Base-by-base conservation (phyloP, 2,329 filamentous ascomycete genomes). In the Talaromyces marneffei region DNA sequence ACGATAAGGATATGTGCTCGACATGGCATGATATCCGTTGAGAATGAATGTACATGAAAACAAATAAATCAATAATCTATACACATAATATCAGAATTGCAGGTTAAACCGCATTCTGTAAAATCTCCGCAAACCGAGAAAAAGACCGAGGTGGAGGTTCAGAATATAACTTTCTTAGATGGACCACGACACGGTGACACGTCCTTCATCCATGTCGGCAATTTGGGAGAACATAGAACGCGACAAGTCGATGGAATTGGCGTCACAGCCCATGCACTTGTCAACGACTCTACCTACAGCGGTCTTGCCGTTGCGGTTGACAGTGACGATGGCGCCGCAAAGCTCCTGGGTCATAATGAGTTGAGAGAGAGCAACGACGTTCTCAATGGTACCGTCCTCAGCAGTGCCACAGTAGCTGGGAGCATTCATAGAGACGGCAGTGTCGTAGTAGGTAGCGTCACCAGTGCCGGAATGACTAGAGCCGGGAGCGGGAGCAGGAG, bases 371-470 rank as follows among this genome's bases (percentile, higher is more conserved):
- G 91, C 91, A 61, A 94, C 85, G 63, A 91, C 85, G 71, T 83
- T 79, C 20, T 86, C 79, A 3, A 70, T 73, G 65, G 75, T 71
- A 69, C 85, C 85, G 52, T 78, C 71, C 76, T 86, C 86, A 66
- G 85, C 82, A 39, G 72, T 74, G 59, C 89, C 90, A 70, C 91
- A 94, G 64, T 68, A 68, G 68, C 72, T 74, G 59, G 73, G 73
- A 64, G 64, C 65, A 63, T 63, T 66, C 23, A 87, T 76, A 62
- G 88, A 87, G 8, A 88, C 71, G 44, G 87, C 90, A 53, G 88
- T 79, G 42, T 80, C 77, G 78, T 90, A 95, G 80, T 85, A 92
- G 62, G 91, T 94, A 66, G 91, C 81, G 55, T 92, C 83, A 64
- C 90, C 90, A 0, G 71, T 70, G 68, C 69, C 73, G 33, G 70